phyloP scores from a whole-genome alignment of 106 monocot species.

The Dendrobium chrysotoxum region DNA sequence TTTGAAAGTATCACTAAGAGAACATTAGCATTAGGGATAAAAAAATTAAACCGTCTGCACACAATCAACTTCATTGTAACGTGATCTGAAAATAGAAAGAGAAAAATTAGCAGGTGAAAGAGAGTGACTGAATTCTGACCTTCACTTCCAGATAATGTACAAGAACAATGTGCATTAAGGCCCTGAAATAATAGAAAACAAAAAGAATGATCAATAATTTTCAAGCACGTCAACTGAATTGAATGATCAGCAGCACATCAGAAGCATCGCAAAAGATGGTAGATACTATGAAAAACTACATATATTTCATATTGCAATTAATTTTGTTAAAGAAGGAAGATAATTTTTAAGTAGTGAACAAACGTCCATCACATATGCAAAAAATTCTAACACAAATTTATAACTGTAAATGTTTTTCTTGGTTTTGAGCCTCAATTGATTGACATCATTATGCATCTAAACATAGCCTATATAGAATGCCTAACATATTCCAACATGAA shows the following conservation, averaged over 20 bases:
- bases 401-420: too few species aligned
- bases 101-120: not conserved
- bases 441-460: too few species aligned
- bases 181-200: constrained; percentile 34
- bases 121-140: constrained; percentile 20
- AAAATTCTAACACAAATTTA: not conserved
- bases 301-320: not conserved
- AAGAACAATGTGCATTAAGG: constrained; percentile 78
- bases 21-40: not conserved
- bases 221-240: not conserved
- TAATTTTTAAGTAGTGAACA: not conserved
- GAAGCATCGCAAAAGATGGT: not conserved
- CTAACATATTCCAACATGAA: too few species aligned
- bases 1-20: not conserved
- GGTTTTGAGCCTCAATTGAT: too few species aligned
- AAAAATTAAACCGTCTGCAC: not conserved
- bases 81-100: not conserved
- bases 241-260: not conserved
- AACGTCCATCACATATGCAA: not conserved
- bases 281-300: not conserved
- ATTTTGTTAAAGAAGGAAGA: not conserved
- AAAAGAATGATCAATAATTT: constrained; percentile 1
- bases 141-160: constrained; percentile 85
- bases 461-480: too few species aligned
- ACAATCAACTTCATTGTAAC: not conserved